Percentiles rank a stretch among this genome's conserved stretches.
These are phyloP conservation scores for Podospora australis DNA, from an alignment of 495 filamentous ascomycete genomes.

Conservation along the genomic window DNA sequence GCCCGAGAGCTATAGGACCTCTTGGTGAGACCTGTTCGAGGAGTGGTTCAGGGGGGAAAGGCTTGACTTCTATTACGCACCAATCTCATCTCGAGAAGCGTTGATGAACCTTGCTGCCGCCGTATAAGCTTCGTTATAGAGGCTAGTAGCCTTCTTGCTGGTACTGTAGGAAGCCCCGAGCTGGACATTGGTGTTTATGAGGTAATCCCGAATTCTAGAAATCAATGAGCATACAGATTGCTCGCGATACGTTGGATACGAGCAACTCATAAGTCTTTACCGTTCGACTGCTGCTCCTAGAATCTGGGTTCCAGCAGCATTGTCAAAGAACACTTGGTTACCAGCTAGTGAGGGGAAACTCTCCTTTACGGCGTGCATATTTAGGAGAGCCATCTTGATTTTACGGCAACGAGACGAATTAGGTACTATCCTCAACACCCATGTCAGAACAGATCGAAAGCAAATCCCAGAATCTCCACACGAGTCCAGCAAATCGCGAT, in stretches of 20 bases:
- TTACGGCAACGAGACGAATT: no score
- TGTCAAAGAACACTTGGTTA: constrained; percentile 66
- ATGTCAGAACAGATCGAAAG: no score
- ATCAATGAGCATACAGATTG: constrained; percentile 3
- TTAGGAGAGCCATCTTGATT: no score
- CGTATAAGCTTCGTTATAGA: constrained; percentile 48
- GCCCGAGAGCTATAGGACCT: constrained; percentile 47
- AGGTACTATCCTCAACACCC: no score
- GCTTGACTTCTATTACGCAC: constrained; percentile 25
- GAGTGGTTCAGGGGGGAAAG: background rate
- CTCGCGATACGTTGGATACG: background rate
- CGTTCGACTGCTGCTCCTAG: constrained; percentile 57
- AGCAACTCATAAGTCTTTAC: no score
- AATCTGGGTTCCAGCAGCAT: constrained; percentile 67
- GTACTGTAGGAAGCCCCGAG: constrained; percentile 59
- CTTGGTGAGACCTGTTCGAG: background rate
- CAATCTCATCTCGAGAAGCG: constrained; percentile 54
- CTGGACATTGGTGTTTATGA: constrained; percentile 63
- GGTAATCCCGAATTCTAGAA: constrained; percentile 55
- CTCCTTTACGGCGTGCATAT: constrained; percentile 48
- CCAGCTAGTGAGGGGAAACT: constrained; percentile 60
- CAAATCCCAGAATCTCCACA: no score
- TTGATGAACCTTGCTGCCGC: constrained; percentile 65
- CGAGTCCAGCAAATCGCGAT: no score
- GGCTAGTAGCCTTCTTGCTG: constrained; percentile 47